Evolutionary conservation across 768 basidiomycete species (phyloP).

Genomic region (Lactarius vividus): DNA sequence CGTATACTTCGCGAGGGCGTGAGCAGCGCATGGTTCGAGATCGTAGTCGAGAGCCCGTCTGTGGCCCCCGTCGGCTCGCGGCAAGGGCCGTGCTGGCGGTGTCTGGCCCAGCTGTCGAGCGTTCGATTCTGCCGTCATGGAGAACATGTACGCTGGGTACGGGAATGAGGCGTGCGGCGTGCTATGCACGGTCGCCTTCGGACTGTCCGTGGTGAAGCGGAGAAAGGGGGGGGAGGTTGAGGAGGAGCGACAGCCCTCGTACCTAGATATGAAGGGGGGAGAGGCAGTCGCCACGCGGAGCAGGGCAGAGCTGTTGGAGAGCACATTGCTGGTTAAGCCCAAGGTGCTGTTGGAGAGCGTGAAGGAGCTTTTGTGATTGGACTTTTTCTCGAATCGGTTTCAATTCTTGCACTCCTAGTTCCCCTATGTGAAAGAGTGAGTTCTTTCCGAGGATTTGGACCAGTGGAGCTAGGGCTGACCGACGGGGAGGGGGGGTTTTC

Average conservation of each 20-base stretch:
- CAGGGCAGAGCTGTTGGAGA: constrained; percentile 18
- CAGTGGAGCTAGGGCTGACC: neutral
- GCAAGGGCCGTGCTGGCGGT: constrained; percentile 4
- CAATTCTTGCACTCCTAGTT: constrained; percentile 18
- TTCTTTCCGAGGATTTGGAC: constrained; percentile 2
- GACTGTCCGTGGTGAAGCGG: constrained; percentile 24
- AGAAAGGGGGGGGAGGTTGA: constrained; percentile 17
- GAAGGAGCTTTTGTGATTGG: constrained; percentile 27
- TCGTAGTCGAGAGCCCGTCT: constrained; percentile 22
- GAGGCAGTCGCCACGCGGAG: constrained; percentile 13
- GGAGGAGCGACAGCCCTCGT: constrained; percentile 9
- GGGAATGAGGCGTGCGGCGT: constrained; percentile 25
- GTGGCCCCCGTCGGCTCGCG: neutral
- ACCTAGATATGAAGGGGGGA: constrained; percentile 22
- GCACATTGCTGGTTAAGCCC: constrained; percentile 28
- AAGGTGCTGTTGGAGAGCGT: constrained; percentile 30
- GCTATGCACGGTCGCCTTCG: constrained; percentile 25
- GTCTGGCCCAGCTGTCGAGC: constrained; percentile 12
- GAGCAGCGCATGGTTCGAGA: constrained; percentile 36
- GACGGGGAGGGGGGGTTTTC: constrained; percentile 4
- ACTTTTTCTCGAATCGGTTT: constrained; percentile 15
- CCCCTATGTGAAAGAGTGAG: constrained; percentile 21
- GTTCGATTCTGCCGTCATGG: constrained; percentile 23
- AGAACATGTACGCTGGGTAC: constrained; percentile 28
- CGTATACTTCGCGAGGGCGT: constrained; percentile 34